phyloP scores from a whole-genome alignment of 2,329 filamentous ascomycete genomes.

The Ophiostoma tasmaniense region DNA sequence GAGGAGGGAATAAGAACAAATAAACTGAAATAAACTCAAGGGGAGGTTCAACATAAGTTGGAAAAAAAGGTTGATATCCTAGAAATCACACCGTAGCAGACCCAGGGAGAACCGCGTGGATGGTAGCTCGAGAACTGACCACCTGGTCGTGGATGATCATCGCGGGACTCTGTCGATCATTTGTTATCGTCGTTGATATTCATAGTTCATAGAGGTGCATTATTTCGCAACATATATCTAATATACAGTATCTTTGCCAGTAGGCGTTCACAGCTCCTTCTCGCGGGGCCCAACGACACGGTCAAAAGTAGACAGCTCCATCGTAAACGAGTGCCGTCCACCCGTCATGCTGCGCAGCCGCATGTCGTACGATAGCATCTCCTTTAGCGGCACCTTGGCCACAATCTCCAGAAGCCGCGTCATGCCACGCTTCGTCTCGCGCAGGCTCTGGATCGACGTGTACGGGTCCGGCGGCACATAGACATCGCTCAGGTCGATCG shows the following conservation, averaged over 20 bases:
- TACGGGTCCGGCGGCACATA: conserved; percentile 87
- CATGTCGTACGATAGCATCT: conserved; percentile 93
- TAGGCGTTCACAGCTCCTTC: conserved; percentile 30
- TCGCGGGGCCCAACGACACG: conserved; percentile 47
- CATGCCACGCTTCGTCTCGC: conserved; percentile 39
- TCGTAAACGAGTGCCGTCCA: conserved; percentile 58
- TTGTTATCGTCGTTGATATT: background rate
- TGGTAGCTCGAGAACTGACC: background rate
- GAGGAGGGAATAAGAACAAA: no score
- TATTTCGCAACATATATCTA: background rate
- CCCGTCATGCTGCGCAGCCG: conserved; percentile 82
- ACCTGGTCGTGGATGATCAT: background rate
- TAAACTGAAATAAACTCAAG: background rate
- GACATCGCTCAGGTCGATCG: conserved; percentile 63
- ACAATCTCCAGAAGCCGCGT: conserved; percentile 56
- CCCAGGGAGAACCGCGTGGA: background rate
- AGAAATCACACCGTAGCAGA: background rate
- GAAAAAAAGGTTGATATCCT: background rate
- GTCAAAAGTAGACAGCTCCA: conserved; percentile 51
- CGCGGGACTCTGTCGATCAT: background rate
- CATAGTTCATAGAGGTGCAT: background rate
- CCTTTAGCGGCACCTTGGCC: conserved; percentile 83
- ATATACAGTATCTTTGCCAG: background rate
- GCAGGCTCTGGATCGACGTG: conserved; percentile 49
- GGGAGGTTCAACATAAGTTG: background rate